Evolutionary conservation across 2,329 filamentous ascomycete genomes (phyloP), one percentile per base, ranked within the genome.

Genomic region (Exserohilum rostratum): DNA sequence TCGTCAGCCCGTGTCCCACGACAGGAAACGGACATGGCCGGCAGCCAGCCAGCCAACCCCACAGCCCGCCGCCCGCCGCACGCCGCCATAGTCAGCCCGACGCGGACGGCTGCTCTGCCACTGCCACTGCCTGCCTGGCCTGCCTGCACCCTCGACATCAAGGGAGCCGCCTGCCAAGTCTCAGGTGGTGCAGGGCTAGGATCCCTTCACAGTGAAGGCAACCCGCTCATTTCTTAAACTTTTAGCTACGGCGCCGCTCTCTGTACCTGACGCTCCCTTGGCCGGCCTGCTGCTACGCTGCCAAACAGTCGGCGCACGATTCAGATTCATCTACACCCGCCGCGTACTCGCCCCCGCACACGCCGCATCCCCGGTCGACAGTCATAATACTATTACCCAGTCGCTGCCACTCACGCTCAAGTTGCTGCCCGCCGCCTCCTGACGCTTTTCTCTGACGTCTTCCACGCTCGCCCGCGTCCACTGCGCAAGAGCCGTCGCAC

Each of bases 381-480:
- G 47, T 52, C 47, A 46, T 27, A 47, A 37, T 37, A 46, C 27
- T 15, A 40, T 9, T n/a, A 30, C 9, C 40, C 52, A 30, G 27
- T 33, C 31, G 40, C 30, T 18, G 34, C 17, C 38, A 22, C 34
- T 22, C 33, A 38, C 40, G 18, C 10, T 13, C 31, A 34, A 31
- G 22, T 35, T 37, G 45, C 35, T 42, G 50, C 22, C 7, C 22
- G 22, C 22, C 44, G 38, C 53, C 51, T 46, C 45, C 47, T 60
- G 44, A 52, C 35, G n/a, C n/a, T n/a, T n/a, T 43, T 33, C 42
- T 50, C 38, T 42, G 55, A 39, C 54, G 42, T 55, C 31, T 35
- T 39, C 33, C 29, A n/a, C 44, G 46, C 35, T 27, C 15, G 31
- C n/a, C 59, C 60, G 56, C 59, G 50, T 62, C 46, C 53, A 49